Conservation (phyloP, 139 green algal species). For the Nannochloris sp. region DNA sequence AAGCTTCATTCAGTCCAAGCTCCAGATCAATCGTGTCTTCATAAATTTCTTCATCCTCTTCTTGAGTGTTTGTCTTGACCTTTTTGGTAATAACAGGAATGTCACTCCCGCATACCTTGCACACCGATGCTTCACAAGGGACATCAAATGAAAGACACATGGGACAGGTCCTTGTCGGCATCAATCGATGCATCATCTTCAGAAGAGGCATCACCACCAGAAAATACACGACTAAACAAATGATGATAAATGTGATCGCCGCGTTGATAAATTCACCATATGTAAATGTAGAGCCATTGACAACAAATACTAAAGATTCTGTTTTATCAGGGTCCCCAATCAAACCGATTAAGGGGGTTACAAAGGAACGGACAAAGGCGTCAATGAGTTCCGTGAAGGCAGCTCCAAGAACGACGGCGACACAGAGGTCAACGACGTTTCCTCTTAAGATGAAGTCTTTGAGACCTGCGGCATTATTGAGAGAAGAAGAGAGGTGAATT, state of each 20-base stretch:
- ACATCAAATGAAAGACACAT: no score
- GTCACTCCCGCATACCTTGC: no score
- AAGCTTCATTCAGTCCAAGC: no score
- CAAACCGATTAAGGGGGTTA: neutral
- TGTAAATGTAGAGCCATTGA: neutral
- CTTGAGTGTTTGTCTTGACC: no score
- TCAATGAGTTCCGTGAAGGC: constrained; percentile 4
- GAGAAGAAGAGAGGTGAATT: neutral
- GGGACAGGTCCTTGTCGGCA: no score
- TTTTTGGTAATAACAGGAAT: no score
- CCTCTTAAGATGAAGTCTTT: constrained; percentile 11
- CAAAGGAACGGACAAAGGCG: neutral
- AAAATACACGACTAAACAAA: constrained; percentile 9
- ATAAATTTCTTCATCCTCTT: no score
- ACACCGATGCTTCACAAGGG: no score
- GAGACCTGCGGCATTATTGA: constrained; percentile 13
- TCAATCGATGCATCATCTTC: no score
- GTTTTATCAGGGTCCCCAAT: neutral
- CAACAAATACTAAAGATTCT: no score
- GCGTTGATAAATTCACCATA: constrained; percentile 17
- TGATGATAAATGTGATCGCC: constrained; percentile 2
- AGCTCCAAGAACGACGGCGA: constrained; percentile 7
- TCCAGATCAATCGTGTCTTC: no score
- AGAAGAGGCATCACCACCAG: neutral
- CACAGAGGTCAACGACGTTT: constrained; percentile 12